These are phyloP conservation scores for Heliosperma pusillum DNA, from an alignment of 148 eudicot genomes.

Conservation along the genomic window DNA sequence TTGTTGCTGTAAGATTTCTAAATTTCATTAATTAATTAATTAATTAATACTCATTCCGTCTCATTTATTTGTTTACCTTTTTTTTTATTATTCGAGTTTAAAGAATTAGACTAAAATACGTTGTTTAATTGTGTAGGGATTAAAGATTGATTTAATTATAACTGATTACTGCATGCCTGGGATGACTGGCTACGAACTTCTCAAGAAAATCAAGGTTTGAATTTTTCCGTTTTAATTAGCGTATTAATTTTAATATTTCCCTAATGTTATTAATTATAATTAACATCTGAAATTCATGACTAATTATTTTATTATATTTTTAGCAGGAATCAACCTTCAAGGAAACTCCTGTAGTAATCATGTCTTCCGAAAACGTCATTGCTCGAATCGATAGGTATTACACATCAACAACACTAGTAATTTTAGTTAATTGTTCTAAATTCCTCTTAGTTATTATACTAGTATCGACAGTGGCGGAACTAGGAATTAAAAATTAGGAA, in stretches of 20 bases:
- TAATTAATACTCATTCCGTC: neutral
- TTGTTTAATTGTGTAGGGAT: slow-evolving; percentile 30
- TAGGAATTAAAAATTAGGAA: no score
- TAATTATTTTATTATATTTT: no score
- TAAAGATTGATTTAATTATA: slow-evolving; percentile 82
- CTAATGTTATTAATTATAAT: no score
- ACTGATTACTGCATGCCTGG: slow-evolving; percentile 98
- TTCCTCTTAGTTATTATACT: no score
- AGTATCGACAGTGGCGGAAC: no score
- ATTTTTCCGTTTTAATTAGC: neutral
- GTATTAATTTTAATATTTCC: neutral
- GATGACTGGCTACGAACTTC: slow-evolving; percentile 86
- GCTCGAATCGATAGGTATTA: slow-evolving; percentile 36
- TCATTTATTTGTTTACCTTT: neutral
- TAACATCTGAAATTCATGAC: neutral
- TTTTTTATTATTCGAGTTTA: no score
- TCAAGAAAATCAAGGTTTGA: slow-evolving; percentile 73
- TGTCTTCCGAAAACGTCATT: slow-evolving; percentile 40
- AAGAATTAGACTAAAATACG: neutral
- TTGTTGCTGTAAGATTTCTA: slow-evolving; percentile 44
- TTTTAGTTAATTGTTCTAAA: no score
- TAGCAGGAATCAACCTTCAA: slow-evolving; percentile 39
- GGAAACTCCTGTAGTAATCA: slow-evolving; percentile 41
- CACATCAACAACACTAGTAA: neutral
- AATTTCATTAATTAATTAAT: neutral